Evolutionary conservation across 495 filamentous ascomycete species (phyloP), one percentile per base, ranked within the genome.

Genomic region (Hypoxylon rickii): DNA sequence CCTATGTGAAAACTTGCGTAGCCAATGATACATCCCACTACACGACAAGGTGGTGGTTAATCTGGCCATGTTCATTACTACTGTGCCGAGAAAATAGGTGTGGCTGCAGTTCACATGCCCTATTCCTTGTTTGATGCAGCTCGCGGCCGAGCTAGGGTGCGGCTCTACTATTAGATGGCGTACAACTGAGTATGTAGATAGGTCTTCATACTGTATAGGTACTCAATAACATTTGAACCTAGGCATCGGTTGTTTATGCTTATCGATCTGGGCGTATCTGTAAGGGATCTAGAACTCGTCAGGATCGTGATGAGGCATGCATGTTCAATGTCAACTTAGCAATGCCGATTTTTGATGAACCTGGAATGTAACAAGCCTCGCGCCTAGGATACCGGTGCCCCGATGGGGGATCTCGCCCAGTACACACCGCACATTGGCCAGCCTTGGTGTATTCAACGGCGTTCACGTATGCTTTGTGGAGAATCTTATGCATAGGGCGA

Each of bases 41-140:
- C 20, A 41, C 44, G 51, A 51, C 34, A 50, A 55, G 22, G 45
- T 21, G 51, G 36, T 56, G 40, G 34, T 42, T 56, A 34, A 33
- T 16, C 42, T 51, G 36, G 41, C 44, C 44, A 42, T 54, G 10
- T 4, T 29, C 24, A 29, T 29, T 29, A 21, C 26, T 37, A 32
- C 33, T 36, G 31, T 58, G 44, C 44, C 49, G 53, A 31, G 20
- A 43, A 40, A 47, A 38, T 13, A 48, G 53, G 39, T 44, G 52
- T 54, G 47, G 59, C 48, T 58, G 53, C 53, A 58, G 53, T 32
- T 24, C 33, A 44, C 32, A 36, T 29, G 44, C 44, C 32, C 44
- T 33, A 52, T 53, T 52, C 44, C 52, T 36, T 53, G 44, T 51
- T 58, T 37, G 40, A 47, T 34, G 38, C 20, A 46, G 44, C 33